These are phyloP conservation scores for Pseudocercospora cruenta DNA, from an alignment of 2,329 filamentous ascomycete genomes.

Conservation along the genomic window DNA sequence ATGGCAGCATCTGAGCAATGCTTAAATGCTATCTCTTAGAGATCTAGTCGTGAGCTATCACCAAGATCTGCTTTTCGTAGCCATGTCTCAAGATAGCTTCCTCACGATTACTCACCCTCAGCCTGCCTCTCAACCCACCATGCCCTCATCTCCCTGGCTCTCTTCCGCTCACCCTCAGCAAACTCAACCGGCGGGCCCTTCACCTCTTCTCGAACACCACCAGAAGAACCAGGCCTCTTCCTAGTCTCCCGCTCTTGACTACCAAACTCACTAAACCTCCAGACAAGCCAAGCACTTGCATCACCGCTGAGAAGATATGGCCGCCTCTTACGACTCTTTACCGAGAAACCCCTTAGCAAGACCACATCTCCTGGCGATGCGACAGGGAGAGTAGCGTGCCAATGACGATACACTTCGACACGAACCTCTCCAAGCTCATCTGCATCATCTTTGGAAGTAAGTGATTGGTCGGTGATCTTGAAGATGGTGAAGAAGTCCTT, in stretches of 20 bases:
- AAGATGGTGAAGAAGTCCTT: slow-evolving; percentile 50
- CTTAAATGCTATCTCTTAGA: too few species aligned
- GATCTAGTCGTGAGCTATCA: too few species aligned
- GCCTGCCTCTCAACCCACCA: slow-evolving; percentile 41
- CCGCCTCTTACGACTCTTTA: slow-evolving; percentile 45
- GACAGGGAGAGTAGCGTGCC: slow-evolving; percentile 46
- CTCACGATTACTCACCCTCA: neutral
- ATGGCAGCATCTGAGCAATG: too few species aligned
- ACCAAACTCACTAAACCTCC: slow-evolving; percentile 40
- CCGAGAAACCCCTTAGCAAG: slow-evolving; percentile 47
- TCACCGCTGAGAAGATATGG: slow-evolving; percentile 46
- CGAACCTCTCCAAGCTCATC: slow-evolving; percentile 16
- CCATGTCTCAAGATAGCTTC: too few species aligned
- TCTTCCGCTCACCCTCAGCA: slow-evolving; percentile 49
- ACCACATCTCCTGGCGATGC: slow-evolving; percentile 50
- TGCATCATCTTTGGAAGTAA: slow-evolving; percentile 14
- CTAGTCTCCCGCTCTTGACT: slow-evolving; percentile 24
- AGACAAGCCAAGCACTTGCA: slow-evolving; percentile 53
- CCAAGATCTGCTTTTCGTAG: too few species aligned
- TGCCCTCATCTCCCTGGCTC: slow-evolving; percentile 44
- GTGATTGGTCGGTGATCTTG: slow-evolving; percentile 45
- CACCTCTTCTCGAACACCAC: slow-evolving; percentile 44
- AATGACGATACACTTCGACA: slow-evolving; percentile 51
- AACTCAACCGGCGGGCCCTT: slow-evolving; percentile 52
- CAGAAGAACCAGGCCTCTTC: slow-evolving; percentile 18